A percentile compares a stretch with the other conserved stretches of the same genome.
phyloP scores from a whole-genome alignment of 148 eudicot species.

The Heliosperma pusillum region DNA sequence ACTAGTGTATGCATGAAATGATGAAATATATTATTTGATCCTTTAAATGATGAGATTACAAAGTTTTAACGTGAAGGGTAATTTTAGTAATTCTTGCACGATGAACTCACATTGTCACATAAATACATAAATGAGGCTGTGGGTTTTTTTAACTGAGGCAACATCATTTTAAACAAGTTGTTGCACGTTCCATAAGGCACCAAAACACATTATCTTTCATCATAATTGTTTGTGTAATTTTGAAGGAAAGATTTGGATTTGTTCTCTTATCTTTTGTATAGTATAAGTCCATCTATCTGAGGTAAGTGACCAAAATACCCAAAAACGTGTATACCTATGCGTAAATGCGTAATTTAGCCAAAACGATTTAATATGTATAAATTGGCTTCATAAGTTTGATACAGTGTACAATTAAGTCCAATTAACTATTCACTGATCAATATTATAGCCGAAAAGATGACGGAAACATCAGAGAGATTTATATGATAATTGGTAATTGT shows the following conservation, averaged over 20 bases:
- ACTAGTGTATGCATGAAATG: constrained; percentile 7
- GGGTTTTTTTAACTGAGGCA: not conserved
- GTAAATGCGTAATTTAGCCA: no score
- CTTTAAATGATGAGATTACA: constrained; percentile 22
- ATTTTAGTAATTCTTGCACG: constrained; percentile 12
- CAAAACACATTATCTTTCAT: constrained; percentile 8
- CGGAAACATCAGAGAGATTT: no score
- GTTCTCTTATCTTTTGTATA: no score
- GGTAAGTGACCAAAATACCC: no score
- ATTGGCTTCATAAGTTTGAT: no score
- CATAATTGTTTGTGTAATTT: constrained; percentile 26
- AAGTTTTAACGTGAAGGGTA: constrained; percentile 34
- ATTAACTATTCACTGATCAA: no score
- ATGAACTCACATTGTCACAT: not conserved
- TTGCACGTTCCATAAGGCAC: not conserved
- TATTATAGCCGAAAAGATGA: no score
- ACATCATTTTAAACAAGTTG: not conserved
- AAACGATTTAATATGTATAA: no score
- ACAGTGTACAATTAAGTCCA: no score
- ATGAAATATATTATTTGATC: not conserved
- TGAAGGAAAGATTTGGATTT: constrained; percentile 19
- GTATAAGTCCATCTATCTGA: no score
- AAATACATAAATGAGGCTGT: not conserved
- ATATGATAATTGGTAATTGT: no score
- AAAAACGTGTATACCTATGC: no score